Conservation (phyloP, 495 filamentous ascomycete species). For the Talaromyces liani region DNA sequence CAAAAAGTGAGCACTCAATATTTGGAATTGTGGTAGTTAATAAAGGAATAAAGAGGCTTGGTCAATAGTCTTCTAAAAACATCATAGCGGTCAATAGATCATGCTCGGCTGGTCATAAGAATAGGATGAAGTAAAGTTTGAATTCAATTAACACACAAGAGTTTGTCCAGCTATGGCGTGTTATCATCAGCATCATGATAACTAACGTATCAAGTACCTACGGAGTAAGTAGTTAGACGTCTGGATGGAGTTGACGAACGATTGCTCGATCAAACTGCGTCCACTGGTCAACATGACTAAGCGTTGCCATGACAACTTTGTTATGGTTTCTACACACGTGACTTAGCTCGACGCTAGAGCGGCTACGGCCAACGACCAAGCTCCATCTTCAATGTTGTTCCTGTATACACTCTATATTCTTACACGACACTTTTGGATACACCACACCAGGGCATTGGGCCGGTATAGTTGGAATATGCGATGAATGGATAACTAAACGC, state of each 20-base stretch:
- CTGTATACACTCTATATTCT: conserved; percentile 2
- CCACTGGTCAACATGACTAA: conserved; percentile 5
- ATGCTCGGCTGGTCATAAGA: not conserved
- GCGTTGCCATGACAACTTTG: not conserved
- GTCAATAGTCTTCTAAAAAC: not conserved
- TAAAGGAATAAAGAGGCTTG: not conserved
- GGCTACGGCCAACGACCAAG: not conserved
- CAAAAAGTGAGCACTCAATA: not conserved
- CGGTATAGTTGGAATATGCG: conserved; percentile 3
- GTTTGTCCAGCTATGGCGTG: not conserved
- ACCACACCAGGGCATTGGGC: not conserved
- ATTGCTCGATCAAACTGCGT: not conserved
- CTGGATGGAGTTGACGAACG: not conserved
- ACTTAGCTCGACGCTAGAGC: not conserved
- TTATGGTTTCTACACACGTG: not conserved
- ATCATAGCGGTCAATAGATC: not conserved
- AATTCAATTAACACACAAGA: not conserved
- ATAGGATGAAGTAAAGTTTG: not conserved
- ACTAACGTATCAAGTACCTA: too few species aligned
- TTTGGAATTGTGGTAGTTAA: not conserved
- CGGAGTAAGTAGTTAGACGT: not conserved
- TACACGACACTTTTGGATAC: not conserved
- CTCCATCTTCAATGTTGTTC: not conserved
- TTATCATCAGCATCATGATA: too few species aligned
- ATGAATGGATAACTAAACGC: conserved; percentile 4